These are phyloP conservation scores for Phytophthora pseudosyringae DNA, from an alignment of 352 stramenopile genomes.

Conservation along the genomic window DNA sequence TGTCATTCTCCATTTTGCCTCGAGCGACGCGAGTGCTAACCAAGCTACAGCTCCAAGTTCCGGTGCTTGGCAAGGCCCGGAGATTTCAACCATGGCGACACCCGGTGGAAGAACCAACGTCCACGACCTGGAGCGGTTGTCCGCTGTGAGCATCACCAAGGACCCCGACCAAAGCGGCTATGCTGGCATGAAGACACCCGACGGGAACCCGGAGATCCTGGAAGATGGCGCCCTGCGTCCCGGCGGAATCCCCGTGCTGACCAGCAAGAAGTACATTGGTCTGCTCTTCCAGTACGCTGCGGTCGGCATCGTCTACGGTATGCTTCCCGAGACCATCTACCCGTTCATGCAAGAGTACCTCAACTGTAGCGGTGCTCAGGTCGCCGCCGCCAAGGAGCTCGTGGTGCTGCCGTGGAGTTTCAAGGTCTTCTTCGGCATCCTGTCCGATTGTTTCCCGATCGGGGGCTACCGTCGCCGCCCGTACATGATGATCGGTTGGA, in stretches of 20 bases:
- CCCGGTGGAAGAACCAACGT: conserved; percentile 16
- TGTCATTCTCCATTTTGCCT: conserved; percentile 26
- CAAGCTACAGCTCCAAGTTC: not conserved
- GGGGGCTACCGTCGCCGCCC: conserved; percentile 59
- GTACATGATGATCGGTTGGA: conserved; percentile 66
- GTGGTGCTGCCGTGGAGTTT: conserved; percentile 57
- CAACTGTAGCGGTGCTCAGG: conserved; percentile 45
- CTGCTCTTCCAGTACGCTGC: conserved; percentile 52
- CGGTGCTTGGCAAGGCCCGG: not conserved
- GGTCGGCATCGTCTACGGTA: conserved; percentile 47
- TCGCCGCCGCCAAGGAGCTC: conserved; percentile 44
- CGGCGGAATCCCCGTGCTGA: conserved; percentile 36
- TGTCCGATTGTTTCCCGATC: conserved; percentile 46
- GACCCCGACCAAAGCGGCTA: conserved; percentile 34
- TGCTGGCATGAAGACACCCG: conserved; percentile 30
- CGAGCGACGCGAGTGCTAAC: conserved; percentile 6
- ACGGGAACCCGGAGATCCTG: conserved; percentile 10
- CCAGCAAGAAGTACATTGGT: conserved; percentile 44
- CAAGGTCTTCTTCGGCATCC: conserved; percentile 50
- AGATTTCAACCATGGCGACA: conserved; percentile 14
- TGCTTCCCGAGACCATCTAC: conserved; percentile 50
- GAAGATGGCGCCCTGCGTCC: conserved; percentile 41
- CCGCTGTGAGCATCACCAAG: conserved; percentile 39
- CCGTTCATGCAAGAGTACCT: conserved; percentile 52
- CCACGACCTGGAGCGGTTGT: conserved; percentile 35